Evolutionary conservation across 202 grass and related monocot genomes (phyloP).

Genomic region (Panicum hallii): DNA sequence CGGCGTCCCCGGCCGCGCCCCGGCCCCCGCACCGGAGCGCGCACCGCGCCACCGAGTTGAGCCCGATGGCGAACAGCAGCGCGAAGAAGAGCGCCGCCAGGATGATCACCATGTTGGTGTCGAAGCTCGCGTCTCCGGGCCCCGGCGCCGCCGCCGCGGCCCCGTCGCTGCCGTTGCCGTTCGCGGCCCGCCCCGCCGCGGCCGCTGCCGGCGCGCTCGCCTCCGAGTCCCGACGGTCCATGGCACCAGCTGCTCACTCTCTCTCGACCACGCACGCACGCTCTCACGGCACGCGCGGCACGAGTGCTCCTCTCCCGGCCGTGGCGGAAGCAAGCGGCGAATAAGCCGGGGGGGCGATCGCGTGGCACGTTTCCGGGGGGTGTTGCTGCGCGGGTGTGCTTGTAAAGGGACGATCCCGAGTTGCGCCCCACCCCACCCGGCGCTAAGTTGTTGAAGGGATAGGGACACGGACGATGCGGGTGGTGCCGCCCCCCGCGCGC

Average conservation of each 20-base stretch:
- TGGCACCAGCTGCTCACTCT: neutral
- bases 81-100: conserved; percentile 72
- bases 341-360: neutral
- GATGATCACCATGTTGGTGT: conserved; percentile 80
- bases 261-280: neutral
- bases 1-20: neutral
- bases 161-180: neutral
- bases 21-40: conserved; percentile 48
- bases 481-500: neutral
- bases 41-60: conserved; percentile 81
- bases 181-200: neutral
- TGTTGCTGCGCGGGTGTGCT: conserved; percentile 18
- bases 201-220: conserved; percentile 11
- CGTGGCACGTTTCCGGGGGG: neutral
- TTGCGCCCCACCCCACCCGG: neutral
- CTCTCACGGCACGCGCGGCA: neutral
- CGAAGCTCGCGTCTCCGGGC: conserved; percentile 45
- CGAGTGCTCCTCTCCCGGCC: neutral
- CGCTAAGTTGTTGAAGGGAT: conserved; percentile 37
- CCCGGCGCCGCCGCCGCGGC: neutral
- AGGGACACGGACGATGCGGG: neutral
- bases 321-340: neutral
- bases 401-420: conserved; percentile 19
- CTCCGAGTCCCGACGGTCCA: conserved; percentile 20
- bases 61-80: conserved; percentile 64